Evolutionary conservation across 148 eudicot species (phyloP).

Genomic region (Dysphania ambrosioides): DNA sequence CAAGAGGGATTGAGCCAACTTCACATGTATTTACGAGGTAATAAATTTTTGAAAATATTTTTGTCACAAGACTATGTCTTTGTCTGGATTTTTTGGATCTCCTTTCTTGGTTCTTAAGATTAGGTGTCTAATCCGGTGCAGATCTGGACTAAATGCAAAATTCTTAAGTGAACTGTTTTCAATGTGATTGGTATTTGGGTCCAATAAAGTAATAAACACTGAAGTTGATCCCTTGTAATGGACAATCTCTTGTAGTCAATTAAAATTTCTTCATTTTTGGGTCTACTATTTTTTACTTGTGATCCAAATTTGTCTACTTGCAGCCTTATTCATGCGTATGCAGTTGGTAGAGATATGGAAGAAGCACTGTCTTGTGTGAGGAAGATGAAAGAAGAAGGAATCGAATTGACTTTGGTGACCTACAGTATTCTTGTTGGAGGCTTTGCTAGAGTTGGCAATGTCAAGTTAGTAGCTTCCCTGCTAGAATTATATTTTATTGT

Average conservation of each 20-base stretch:
- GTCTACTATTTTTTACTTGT: not conserved
- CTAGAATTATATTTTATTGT: conserved; percentile 3
- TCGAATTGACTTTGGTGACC: conserved; percentile 87
- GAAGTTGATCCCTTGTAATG: not conserved
- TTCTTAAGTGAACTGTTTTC: not conserved
- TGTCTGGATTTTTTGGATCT: not conserved
- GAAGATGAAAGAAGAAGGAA: conserved; percentile 85
- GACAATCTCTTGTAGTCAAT: not conserved
- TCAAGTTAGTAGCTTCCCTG: conserved; percentile 54
- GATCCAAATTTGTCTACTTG: conserved; percentile 27
- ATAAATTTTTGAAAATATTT: conserved; percentile 2
- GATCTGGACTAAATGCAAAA: not conserved
- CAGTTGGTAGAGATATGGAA: conserved; percentile 95
- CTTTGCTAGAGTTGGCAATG: conserved; percentile 74
- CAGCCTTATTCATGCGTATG: conserved; percentile 96
- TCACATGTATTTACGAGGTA: conserved; percentile 86
- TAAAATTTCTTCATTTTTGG: not conserved
- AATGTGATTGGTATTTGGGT: not conserved
- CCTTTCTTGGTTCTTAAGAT: not conserved
- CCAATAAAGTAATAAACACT: not conserved
- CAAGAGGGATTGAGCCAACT: conserved; percentile 91
- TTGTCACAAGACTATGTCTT: not conserved
- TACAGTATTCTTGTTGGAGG: conserved; percentile 90
- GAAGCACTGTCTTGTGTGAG: conserved; percentile 88
- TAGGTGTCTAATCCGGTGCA: not conserved